These are phyloP conservation scores for Talaromyces piceae DNA, from an alignment of 2,329 filamentous ascomycete genomes.

Conservation along the genomic window DNA sequence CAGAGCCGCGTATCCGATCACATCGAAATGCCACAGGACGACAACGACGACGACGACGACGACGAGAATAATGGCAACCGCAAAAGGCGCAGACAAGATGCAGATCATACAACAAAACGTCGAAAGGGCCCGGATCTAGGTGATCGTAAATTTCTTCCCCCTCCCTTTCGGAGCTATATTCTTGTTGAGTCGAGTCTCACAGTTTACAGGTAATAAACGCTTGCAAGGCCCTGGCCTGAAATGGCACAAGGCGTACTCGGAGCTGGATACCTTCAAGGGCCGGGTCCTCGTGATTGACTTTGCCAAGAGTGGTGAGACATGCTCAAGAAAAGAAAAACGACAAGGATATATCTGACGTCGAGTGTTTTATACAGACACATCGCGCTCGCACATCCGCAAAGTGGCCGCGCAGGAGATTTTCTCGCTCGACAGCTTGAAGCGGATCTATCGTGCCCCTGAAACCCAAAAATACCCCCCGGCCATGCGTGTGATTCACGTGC, in stretches of 20 bases:
- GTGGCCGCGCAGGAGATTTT: slow-evolving; percentile 44
- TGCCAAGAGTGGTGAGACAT: slow-evolving; percentile 31
- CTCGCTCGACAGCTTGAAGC: slow-evolving; percentile 37
- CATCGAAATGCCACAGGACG: slow-evolving; percentile 1
- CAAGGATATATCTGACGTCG: background rate
- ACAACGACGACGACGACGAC: background rate
- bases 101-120: background rate
- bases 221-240: slow-evolving; percentile 20
- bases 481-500: slow-evolving; percentile 40
- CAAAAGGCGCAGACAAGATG: background rate
- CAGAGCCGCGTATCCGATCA: slow-evolving; percentile 8
- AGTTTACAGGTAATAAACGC: slow-evolving; percentile 1
- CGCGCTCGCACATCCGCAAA: slow-evolving; percentile 32
- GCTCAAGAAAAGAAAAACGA: no score
- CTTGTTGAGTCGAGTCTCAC: background rate
- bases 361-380: slow-evolving; percentile 22
- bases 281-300: slow-evolving; percentile 48
- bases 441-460: slow-evolving; percentile 30
- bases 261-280: slow-evolving; percentile 24
- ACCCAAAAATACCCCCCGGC: slow-evolving; percentile 15
- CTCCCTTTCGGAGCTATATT: background rate
- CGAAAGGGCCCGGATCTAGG: background rate
- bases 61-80: background rate
- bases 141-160: background rate
- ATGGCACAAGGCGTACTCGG: slow-evolving; percentile 28